These are phyloP conservation scores for Aleurites moluccanus DNA, from an alignment of 441 rosid genomes.

Conservation along the genomic window DNA sequence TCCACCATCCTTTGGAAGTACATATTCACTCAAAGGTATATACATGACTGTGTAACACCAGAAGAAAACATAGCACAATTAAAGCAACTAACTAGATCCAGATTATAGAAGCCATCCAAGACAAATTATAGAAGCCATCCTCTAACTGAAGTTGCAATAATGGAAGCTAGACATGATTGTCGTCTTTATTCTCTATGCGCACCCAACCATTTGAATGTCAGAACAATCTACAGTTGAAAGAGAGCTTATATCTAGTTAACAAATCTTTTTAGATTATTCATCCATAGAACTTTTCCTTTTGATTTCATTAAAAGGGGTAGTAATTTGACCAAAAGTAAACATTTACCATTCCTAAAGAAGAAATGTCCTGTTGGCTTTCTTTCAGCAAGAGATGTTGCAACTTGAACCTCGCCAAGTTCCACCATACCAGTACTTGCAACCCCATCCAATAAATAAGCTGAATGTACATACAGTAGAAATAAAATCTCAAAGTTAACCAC, in stretches of 20 bases:
- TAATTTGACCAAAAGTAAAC: slow-evolving; percentile 9
- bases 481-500: slow-evolving; percentile 6
- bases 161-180: too few species aligned
- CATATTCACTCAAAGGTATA: too few species aligned
- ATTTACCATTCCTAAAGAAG: slow-evolving; percentile 75
- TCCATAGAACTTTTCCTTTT: not conserved
- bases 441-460: slow-evolving; percentile 79
- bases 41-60: too few species aligned
- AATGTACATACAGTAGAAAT: slow-evolving; percentile 21
- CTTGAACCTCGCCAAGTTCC: slow-evolving; percentile 71
- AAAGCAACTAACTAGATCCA: too few species aligned
- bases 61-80: too few species aligned
- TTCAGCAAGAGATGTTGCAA: slow-evolving; percentile 82
- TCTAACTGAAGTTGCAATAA: too few species aligned
- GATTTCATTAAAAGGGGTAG: not conserved
- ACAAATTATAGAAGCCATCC: too few species aligned
- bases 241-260: not conserved
- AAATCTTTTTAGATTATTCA: not conserved
- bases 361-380: slow-evolving; percentile 73
- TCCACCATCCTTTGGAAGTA: too few species aligned
- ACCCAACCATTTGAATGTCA: too few species aligned
- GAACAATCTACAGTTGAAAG: not conserved
- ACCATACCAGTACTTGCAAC: slow-evolving; percentile 75
- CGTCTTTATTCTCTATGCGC: too few species aligned
- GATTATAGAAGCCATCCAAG: too few species aligned